Evolutionary conservation across 2,329 filamentous ascomycete genomes (phyloP), one percentile per base, ranked within the genome.

Genomic region (Fonsecaea nubica): DNA sequence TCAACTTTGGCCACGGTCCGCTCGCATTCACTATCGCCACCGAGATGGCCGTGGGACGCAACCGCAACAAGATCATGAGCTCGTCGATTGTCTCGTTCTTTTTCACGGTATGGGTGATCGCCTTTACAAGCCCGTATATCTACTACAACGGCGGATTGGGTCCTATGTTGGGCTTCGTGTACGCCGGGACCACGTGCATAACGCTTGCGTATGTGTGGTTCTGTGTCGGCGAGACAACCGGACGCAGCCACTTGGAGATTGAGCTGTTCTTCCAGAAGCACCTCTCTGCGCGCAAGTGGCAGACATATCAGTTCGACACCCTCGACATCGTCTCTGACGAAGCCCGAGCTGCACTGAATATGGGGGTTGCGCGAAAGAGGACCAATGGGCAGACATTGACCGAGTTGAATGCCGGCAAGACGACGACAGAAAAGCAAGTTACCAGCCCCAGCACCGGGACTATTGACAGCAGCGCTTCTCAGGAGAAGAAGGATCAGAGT

Each of bases 41-140:
- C 8, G 82, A 84, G 67, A 81, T 82, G 78, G 79, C 82, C 0
- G 80, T 83, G 30, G 82, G 82, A 3, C 78, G 77, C 13, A 84
- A 84, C 72, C 75, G 80, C 57, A 82, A 82, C 72, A 82, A 82
- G 71, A 82, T 82, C 68, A 79, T 76, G n/a, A 75, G 79, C 8
- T 75, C 77, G 4, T 76, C 81, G 0, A 79, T 84, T 0, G 80
- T 75, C 2, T 77, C 74, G 4, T 83, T 65, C 74, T 84, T 69
- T 52, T 42, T 76, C 25, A 73, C 73, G 9, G 64, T 75, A 45
- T 78, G 77, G 76, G 70, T 74, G 42, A 73, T 77, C 40, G 71
- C 72, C 12, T 78, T 78, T 64, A 77, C 76, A 9, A 67, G 69
- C 10, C 77, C 76, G 1, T 78, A 78, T 61, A 67, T 78, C 50